phyloP scores from a whole-genome alignment of 169 alveolate genomes.

The Eimeria tenella region DNA sequence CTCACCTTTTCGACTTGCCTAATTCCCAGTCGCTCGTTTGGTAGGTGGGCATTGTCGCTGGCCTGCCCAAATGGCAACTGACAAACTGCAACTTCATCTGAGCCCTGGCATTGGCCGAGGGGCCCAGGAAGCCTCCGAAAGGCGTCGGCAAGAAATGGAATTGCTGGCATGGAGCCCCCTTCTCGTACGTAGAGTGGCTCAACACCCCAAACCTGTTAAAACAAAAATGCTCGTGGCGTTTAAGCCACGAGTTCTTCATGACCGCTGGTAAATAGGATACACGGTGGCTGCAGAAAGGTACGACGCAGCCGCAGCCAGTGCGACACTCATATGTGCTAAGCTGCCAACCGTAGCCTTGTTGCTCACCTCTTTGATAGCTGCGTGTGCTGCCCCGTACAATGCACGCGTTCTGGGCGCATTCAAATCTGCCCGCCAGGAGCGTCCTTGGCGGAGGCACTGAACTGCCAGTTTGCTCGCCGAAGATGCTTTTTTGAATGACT shows the following conservation, averaged over 20 bases:
- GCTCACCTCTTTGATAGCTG: constrained; percentile 56
- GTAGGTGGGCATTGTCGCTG: constrained; percentile 80
- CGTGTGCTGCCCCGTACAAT: constrained; percentile 66
- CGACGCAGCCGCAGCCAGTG: not conserved
- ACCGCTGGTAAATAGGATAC: not conserved
- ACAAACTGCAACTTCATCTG: constrained; percentile 64
- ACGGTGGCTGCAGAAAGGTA: not conserved
- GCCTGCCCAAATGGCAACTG: constrained; percentile 81
- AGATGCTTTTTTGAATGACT: not conserved
- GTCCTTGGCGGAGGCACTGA: constrained; percentile 74
- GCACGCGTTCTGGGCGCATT: constrained; percentile 69
- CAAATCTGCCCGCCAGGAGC: constrained; percentile 68
- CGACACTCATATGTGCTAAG: not conserved
- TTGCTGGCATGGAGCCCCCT: constrained; percentile 82
- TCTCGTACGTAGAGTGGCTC: constrained; percentile 77
- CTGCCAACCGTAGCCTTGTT: not conserved
- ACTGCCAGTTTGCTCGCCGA: constrained; percentile 58
- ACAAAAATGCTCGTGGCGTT: not conserved
- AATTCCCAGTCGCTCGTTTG: constrained; percentile 78
- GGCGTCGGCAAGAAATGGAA: constrained; percentile 61
- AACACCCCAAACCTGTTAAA: constrained; percentile 74
- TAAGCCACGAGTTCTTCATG: not conserved
- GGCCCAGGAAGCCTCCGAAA: constrained; percentile 39
- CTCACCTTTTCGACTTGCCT: constrained; percentile 71
- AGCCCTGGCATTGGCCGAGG: not conserved